Base-by-base conservation (phyloP, 441 rosid genomes). In the Omphalea diandra region DNA sequence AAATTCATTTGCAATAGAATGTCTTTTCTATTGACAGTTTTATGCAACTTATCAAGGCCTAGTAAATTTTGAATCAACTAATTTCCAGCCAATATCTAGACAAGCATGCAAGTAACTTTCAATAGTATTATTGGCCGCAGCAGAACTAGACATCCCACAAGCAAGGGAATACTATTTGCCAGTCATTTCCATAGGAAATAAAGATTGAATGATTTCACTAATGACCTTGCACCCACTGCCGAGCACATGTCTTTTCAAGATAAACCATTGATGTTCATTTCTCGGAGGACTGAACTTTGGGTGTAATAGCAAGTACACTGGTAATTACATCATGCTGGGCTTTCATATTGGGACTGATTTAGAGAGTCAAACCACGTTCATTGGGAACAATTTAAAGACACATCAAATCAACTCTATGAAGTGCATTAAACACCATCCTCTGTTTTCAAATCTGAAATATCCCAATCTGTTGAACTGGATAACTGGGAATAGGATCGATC, bases 91-190 rank as follows among this genome's bases (percentile, higher is more conserved):
- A 43, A 53, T 29, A 31, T 22, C 44, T 46, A 35, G 72, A 29
- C 15, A 44, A 26, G 5, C 4, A 4, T n/a, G 58, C 47, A 10
- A 40, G 36, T 22, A 67, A 31, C 38, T 58, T 43, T 44, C n/a
- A n/a, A 43, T 7, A 31, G 4, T 3, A 5, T n/a, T 43, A 3
- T 20, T 31, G 27, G 36, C 47, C 14, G 31, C 54, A 12, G 32
- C n/a, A 8, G 29, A 31, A 55, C 68, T 62, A 66, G 67, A 76
- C 15, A 31, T 27, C 47, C 41, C 61, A 41, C 8, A 15, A 27
- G 27, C 63, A 24, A 61, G 33, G 40, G 55, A 11, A 47, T 44
- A 53, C 4, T 15, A 40, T 20, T 36, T 33, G 61, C 18, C 5
- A 54, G 12, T 32, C 11, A 7, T 6, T 56, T 44, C 24, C 15